phyloP scores from a whole-genome alignment of 805 yeast genomes.

The Sungouiozyma intestinalis region DNA sequence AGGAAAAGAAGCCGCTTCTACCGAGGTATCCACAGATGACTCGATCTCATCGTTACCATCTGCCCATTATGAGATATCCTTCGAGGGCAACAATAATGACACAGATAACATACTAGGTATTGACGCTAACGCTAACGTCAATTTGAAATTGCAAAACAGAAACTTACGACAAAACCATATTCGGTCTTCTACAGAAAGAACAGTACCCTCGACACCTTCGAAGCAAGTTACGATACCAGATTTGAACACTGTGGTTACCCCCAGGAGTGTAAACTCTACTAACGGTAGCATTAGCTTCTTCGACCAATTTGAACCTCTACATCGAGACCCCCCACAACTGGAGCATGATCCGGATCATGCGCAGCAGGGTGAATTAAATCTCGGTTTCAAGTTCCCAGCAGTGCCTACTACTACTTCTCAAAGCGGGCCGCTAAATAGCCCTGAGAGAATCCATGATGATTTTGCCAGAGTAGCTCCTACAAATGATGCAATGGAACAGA shows the following conservation, averaged over 20 bases:
- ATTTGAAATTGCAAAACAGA: constrained; percentile 21
- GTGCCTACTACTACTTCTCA: background rate
- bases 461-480: constrained; percentile 11
- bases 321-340: background rate
- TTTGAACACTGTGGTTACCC: constrained; percentile 11
- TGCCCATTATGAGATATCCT: constrained; percentile 22
- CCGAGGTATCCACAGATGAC: constrained; percentile 7
- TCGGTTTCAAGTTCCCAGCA: constrained; percentile 19
- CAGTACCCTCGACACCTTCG: constrained; percentile 15
- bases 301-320: constrained; percentile 13
- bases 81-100: constrained; percentile 11
- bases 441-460: constrained; percentile 6
- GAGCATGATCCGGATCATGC: background rate
- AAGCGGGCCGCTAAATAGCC: background rate
- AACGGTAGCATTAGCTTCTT: constrained; percentile 19
- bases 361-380: constrained; percentile 10
- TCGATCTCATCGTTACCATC: constrained; percentile 16
- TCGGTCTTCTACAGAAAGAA: background rate
- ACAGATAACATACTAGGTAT: constrained; percentile 21
- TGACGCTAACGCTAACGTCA: constrained; percentile 26
- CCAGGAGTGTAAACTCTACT: constrained; percentile 5
- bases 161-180: constrained; percentile 11
- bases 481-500: constrained; percentile 10
- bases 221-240: constrained; percentile 22
- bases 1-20: constrained; percentile 1